Evolutionary conservation across 192 early-diverging fungal genomes (phyloP).

Genomic region (Backusella liffmaniae): DNA sequence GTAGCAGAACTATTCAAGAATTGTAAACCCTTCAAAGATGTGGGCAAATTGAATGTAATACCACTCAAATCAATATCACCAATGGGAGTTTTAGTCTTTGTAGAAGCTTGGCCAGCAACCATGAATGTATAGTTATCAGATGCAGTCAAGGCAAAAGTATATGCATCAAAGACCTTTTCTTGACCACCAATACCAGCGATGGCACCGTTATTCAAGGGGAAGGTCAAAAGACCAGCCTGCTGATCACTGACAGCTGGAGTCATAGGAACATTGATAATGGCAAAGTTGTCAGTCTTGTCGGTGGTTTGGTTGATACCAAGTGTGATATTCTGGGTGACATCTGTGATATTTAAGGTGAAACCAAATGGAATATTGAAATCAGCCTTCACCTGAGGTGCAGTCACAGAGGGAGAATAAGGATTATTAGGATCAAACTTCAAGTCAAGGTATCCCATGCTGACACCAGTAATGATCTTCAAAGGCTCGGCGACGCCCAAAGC

Average conservation of each 20-base stretch:
- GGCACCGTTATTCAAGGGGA: constrained; percentile 44
- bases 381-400: constrained; percentile 42
- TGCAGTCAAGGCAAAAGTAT: constrained; percentile 44
- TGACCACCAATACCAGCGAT: constrained; percentile 40
- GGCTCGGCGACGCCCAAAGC: constrained; percentile 37
- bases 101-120: constrained; percentile 48
- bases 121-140: constrained; percentile 35
- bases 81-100: constrained; percentile 49
- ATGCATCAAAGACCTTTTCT: constrained; percentile 48
- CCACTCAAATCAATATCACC: constrained; percentile 48
- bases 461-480: constrained; percentile 49
- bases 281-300: background rate
- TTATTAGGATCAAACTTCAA: constrained; percentile 45
- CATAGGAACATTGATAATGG: constrained; percentile 19
- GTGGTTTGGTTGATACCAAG: constrained; percentile 32
- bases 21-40: constrained; percentile 52
- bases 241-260: constrained; percentile 38
- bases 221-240: constrained; percentile 40
- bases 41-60: constrained; percentile 52
- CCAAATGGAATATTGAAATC: constrained; percentile 57
- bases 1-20: constrained; percentile 50
- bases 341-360: constrained; percentile 53
- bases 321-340: constrained; percentile 51
- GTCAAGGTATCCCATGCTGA: constrained; percentile 48
- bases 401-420: constrained; percentile 48